Percentiles rank a stretch among this genome's conserved stretches.
These are phyloP conservation scores for Saccharomyces mikatae DNA, from an alignment of 805 yeast genomes.

Conservation along the genomic window DNA sequence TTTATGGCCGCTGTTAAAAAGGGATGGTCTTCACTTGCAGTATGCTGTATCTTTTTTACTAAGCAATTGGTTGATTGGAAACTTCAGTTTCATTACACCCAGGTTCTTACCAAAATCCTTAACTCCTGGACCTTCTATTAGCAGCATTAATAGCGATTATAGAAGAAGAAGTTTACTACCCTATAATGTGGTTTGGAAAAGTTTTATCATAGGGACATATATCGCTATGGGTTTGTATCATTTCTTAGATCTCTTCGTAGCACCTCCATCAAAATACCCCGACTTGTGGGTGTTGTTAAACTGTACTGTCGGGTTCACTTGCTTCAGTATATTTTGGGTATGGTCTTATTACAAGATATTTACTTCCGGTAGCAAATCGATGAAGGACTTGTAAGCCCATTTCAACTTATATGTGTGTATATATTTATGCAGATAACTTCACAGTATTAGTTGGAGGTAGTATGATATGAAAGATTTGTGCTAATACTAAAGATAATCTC, in stretches of 20 bases:
- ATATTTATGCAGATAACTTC: not conserved
- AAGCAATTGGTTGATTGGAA: conserved; percentile 76
- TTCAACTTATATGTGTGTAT: not conserved
- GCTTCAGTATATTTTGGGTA: conserved; percentile 69
- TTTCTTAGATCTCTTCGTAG: conserved; percentile 40
- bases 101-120: conserved; percentile 33
- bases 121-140: conserved; percentile 40
- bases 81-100: conserved; percentile 46
- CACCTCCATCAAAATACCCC: conserved; percentile 59
- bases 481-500: not conserved
- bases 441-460: not conserved
- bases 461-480: not conserved
- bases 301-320: conserved; percentile 62
- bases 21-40: conserved; percentile 69
- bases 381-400: conserved; percentile 16
- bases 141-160: conserved; percentile 26
- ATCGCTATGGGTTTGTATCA: conserved; percentile 45
- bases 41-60: conserved; percentile 52
- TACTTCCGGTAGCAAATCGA: conserved; percentile 23
- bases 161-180: conserved; percentile 43
- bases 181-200: conserved; percentile 39
- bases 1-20: conserved; percentile 75
- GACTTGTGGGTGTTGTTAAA: conserved; percentile 83
- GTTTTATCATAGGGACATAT: conserved; percentile 46
- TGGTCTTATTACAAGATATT: conserved; percentile 63